These are phyloP conservation scores for Colletotrichum cuscutae DNA, from an alignment of 2,329 filamentous ascomycete genomes.

Conservation along the genomic window DNA sequence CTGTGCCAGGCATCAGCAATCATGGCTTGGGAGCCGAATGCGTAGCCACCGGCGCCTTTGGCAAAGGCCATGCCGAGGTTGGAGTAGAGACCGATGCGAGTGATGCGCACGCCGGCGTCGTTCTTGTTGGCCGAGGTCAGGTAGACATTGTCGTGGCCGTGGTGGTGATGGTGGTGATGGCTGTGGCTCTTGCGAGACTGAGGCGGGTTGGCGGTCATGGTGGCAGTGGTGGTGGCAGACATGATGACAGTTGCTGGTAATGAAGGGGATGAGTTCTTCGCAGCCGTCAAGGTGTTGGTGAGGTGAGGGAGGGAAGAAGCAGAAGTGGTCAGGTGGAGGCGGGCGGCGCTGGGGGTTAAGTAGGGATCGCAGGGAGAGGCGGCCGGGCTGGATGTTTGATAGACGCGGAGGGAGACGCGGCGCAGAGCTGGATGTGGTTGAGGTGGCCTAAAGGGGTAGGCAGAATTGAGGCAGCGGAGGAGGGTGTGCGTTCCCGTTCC, in stretches of 20 bases:
- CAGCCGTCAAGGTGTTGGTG: constrained; percentile 30
- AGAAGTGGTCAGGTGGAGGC: constrained; percentile 4
- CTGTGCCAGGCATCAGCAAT: constrained; percentile 95
- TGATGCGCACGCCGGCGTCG: constrained; percentile 94
- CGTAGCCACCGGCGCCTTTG: constrained; percentile 91
- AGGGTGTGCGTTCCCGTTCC: constrained; percentile 41
- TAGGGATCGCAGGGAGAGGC: constrained; percentile 31
- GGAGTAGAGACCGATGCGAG: constrained; percentile 85
- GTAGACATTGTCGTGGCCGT: constrained; percentile 88
- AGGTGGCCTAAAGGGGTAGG: constrained; percentile 43
- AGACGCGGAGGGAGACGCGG: constrained; percentile 27
- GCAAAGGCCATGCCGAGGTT: constrained; percentile 95
- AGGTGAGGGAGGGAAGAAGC: constrained; percentile 15
- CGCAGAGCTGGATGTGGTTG: constrained; percentile 35
- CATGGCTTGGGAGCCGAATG: constrained; percentile 95
- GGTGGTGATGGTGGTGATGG: constrained; percentile 66
- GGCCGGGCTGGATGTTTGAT: constrained; percentile 27
- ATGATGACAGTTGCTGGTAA: constrained; percentile 39
- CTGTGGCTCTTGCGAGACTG: constrained; percentile 61
- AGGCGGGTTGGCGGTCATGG: constrained; percentile 39
- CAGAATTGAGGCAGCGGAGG: constrained; percentile 31
- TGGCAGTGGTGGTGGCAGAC: constrained; percentile 48
- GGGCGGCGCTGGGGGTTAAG: constrained; percentile 33
- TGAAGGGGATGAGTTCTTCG: constrained; percentile 27
- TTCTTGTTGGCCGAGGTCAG: constrained; percentile 85